These are phyloP conservation scores for Cornus kousa DNA, from an alignment of 148 eudicot species.

Conservation along the genomic window DNA sequence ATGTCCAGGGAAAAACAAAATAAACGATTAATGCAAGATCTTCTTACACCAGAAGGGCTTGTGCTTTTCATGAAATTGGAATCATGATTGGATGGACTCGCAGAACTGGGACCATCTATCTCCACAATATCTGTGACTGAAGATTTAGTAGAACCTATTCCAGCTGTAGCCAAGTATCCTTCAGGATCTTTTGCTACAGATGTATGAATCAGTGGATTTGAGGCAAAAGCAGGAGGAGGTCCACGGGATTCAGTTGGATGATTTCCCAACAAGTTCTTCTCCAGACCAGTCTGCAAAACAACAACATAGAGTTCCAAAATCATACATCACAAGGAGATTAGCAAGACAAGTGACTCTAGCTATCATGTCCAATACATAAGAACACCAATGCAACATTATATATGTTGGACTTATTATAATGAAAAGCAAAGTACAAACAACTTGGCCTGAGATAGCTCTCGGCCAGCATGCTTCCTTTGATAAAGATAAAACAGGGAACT, in stretches of 20 bases:
- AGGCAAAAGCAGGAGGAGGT: conserved; percentile 71
- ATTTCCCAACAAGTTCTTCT: conserved; percentile 84
- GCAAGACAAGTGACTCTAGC: neutral
- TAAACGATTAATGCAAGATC: conserved; percentile 3
- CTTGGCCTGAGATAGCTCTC: too few relatives aligned
- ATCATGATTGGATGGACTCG: conserved; percentile 51
- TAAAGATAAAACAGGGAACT: too few relatives aligned
- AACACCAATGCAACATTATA: neutral
- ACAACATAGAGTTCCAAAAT: conserved; percentile 4
- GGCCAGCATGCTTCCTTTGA: too few relatives aligned
- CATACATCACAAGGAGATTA: neutral
- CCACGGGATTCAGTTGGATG: conserved; percentile 61
- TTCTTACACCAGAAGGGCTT: conserved; percentile 82
- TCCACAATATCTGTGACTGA: conserved; percentile 57
- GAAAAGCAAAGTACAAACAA: too few relatives aligned
- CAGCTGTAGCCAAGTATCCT: conserved; percentile 23
- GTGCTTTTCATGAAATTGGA: conserved; percentile 52
- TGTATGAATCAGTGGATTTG: conserved; percentile 55
- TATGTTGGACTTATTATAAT: too few relatives aligned
- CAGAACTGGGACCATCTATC: conserved; percentile 58
- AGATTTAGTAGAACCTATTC: conserved; percentile 39
- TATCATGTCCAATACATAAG: neutral
- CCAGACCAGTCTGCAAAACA: conserved; percentile 78
- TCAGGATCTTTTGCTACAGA: conserved; percentile 22
- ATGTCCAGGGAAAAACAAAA: neutral